These are phyloP conservation scores for Trapa incisa DNA, from an alignment of 345 rosid species.

Conservation along the genomic window DNA sequence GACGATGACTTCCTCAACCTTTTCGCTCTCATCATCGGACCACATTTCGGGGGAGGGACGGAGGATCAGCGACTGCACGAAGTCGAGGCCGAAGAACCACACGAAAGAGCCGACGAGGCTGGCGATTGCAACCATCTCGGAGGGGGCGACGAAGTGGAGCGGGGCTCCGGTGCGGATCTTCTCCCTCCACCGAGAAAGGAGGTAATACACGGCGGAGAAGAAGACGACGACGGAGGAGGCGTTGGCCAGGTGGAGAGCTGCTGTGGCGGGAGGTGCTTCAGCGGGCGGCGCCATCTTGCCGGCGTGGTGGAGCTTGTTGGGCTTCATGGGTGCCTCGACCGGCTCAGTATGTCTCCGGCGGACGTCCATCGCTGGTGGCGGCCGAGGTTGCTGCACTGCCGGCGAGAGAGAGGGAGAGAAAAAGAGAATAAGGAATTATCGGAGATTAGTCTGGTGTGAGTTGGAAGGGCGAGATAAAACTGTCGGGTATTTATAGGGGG, in stretches of 20 bases:
- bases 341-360: slow-evolving; percentile 5
- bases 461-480: background rate
- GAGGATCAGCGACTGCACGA: slow-evolving; percentile 25
- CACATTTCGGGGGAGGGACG: slow-evolving; percentile 23
- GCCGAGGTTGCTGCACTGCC: slow-evolving; percentile 1
- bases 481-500: background rate
- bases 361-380: slow-evolving; percentile 5
- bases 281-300: too few species aligned
- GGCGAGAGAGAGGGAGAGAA: background rate
- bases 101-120: slow-evolving; percentile 20
- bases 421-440: too few species aligned
- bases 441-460: too few species aligned
- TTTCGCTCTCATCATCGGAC: slow-evolving; percentile 13
- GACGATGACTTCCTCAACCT: slow-evolving; percentile 6
- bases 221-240: slow-evolving; percentile 20
- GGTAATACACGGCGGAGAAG: slow-evolving; percentile 25
- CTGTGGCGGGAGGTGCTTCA: slow-evolving; percentile 7
- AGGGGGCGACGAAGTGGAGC: slow-evolving; percentile 20
- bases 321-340: background rate
- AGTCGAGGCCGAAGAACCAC: slow-evolving; percentile 29
- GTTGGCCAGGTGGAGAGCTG: slow-evolving; percentile 17
- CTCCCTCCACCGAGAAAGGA: slow-evolving; percentile 30
- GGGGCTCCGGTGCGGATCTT: slow-evolving; percentile 28
- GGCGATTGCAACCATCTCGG: slow-evolving; percentile 20
- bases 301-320: background rate